Evolutionary conservation across 78 protist species (phyloP), one percentile per base, ranked within the genome.

Genomic region (Anaeramoeba flamelloides): DNA sequence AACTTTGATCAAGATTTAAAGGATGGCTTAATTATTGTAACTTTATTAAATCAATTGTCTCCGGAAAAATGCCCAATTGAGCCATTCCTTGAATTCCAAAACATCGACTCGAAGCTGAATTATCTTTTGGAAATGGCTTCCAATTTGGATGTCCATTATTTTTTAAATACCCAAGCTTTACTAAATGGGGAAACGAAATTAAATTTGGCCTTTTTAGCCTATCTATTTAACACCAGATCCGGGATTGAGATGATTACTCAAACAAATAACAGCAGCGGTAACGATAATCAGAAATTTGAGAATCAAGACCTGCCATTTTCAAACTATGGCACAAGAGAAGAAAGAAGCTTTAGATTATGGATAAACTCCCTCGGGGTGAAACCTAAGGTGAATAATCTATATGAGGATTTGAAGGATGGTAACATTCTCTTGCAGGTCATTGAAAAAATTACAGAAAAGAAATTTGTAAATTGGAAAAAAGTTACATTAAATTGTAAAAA

Each of bases 341-440:
- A 89, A 79, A 80, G 88, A 36, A 86, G 89, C 22, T 84, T 89
- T 76, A 85, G 92, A 40, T 85, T 86, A 85, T 89, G 92, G 92
- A 79, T 89, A 74, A 87, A 85, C 3, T 87, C 92, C 31, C 78
- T 89, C 22, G 85, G 87, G 64, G 30, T 89, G 8, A 83, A n/a
- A 39, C 81, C 82, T 1, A 77, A 77, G 53, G 77, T 89, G 3
- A 36, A 41, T 81, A 77, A 81, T 41, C 40, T 89, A 26, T 84
- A 74, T 81, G 87, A 86, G 69, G 90, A 84, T 83, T 74, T 37
- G 36, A 82, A 79, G 33, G 92, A 89, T 77, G 89, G 90, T 65
- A 53, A 82, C 31, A 77, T 77, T 8, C 22, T 87, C 2, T 38
- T 87, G 34, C 83, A 84, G 77, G 82, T 87, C 83, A 69, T 85